These are phyloP conservation scores for Coemansia sp. DNA, from an alignment of 371 early-diverging fungal species.

Conservation along the genomic window DNA sequence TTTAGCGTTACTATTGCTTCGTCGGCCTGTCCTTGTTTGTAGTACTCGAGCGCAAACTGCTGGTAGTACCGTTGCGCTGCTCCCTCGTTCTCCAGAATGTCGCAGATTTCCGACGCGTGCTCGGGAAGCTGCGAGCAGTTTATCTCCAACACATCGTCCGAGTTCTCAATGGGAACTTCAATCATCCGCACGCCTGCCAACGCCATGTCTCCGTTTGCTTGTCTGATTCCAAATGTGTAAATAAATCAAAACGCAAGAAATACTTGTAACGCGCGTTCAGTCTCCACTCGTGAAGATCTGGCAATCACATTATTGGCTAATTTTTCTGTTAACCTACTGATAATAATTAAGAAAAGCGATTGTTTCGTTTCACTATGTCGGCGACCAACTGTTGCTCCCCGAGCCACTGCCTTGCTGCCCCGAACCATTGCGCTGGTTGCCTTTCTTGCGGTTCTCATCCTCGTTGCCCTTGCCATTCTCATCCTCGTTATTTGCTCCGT, in stretches of 20 bases:
- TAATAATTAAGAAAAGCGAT: conserved; percentile 19
- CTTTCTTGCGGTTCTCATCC: conserved; percentile 11
- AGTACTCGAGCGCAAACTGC: conserved; percentile 82
- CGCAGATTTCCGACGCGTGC: conserved; percentile 67
- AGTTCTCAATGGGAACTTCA: conserved; percentile 75
- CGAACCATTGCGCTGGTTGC: conserved; percentile 11
- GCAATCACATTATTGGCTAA: too few species aligned
- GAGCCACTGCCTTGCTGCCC: conserved; percentile 6
- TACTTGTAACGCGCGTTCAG: too few species aligned
- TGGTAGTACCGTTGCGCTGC: conserved; percentile 71
- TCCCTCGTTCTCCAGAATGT: conserved; percentile 67
- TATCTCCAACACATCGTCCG: conserved; percentile 76
- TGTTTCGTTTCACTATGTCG: conserved; percentile 3
- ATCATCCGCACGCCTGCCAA: conserved; percentile 53
- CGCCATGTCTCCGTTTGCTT: conserved; percentile 14
- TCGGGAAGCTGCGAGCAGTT: conserved; percentile 60
- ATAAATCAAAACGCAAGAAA: too few species aligned
- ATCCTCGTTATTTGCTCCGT: conserved; percentile 15
- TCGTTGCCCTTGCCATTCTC: conserved; percentile 1
- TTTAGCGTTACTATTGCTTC: conserved; percentile 62
- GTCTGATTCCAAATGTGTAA: too few species aligned
- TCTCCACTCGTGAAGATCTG: too few species aligned
- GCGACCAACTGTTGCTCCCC: conserved; percentile 40
- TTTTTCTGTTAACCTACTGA: neutral
- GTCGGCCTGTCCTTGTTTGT: conserved; percentile 62